Conservation (phyloP, 345 rosid genomes). For the Balakata baccata region DNA sequence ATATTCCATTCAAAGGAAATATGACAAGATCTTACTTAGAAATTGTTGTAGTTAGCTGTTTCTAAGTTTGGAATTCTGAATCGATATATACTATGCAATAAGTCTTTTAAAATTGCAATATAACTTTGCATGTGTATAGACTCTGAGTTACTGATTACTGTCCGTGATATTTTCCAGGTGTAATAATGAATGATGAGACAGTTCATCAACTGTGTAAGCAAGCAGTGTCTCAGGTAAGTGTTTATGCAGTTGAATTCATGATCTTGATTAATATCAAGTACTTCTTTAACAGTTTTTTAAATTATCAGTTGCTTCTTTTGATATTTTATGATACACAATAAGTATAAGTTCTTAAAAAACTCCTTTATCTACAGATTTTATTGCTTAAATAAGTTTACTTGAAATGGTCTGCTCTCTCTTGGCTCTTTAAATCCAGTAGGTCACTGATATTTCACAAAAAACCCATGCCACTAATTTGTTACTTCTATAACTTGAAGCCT, state of each 20-base stretch:
- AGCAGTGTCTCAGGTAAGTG: conserved; percentile 78
- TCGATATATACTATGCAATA: neutral
- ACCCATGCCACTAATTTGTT: neutral
- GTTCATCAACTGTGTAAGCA: conserved; percentile 88
- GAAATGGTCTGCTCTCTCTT: neutral
- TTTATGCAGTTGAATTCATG: conserved; percentile 6
- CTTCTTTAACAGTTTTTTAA: neutral
- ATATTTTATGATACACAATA: neutral
- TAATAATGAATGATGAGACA: conserved; percentile 90
- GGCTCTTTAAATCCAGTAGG: neutral
- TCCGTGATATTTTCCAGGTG: conserved; percentile 45
- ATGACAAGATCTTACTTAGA: neutral
- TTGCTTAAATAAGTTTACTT: neutral
- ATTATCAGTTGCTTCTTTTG: neutral
- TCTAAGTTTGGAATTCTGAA: neutral
- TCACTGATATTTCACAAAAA: conserved; percentile 2
- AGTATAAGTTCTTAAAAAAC: neutral
- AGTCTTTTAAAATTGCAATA: neutral
- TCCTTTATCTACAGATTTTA: neutral
- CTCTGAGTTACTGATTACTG: conserved; percentile 14
- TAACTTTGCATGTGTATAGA: neutral
- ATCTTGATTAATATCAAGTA: neutral
- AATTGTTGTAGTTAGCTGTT: neutral
- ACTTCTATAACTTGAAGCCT: neutral
- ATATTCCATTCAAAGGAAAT: neutral